Evolutionary conservation across 2,329 filamentous ascomycete genomes (phyloP), one percentile per base, ranked within the genome.

Genomic region (Ophiostoma ulmi): DNA sequence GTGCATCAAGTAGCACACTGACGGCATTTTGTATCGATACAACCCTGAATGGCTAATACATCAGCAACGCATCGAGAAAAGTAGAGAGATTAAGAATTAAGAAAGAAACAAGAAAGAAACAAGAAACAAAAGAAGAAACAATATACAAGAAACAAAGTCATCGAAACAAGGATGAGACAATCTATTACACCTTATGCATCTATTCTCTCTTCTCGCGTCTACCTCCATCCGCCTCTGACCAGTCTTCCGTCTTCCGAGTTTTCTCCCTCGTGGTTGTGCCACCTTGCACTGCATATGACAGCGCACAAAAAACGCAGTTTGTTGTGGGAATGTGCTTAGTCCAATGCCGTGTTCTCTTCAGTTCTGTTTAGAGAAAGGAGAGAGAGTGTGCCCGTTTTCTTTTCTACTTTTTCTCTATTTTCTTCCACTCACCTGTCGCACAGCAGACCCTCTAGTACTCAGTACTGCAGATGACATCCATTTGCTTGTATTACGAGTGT

Each of bases 231-330:
- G 38, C 38, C 38, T 39, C 11, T 31, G 31, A 31, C 13, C 41
- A 44, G 41, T 17, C 20, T 48, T 20, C 44, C 44, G 17, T 48
- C 17, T 48, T 48, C 44, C 38, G 38, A 48, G 44, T 48, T 20
- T 58, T 61, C 22, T 35, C 26, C 61, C 61, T 64, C 61, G 61
- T 64, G 61, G 61, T n/a, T 4, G 61, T 64, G 61, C 61, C 31
- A 64, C 61, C 61, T 64, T n/a, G 61, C 35, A 64, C 61, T 20
- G 52, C 52, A 58, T 26, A 22, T 58, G 52, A 58, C 52, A 58
- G 52, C 35, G 61, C 61, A 64, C 61, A 64, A 64, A 6, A 20
- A 58, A 58, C 13, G 52, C 52, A 58, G 52, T 26, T 17, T 1
- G 52, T 14, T 11, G n/a, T 26, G 26, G 52, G n/a, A 22, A 10